Base-by-base conservation (phyloP, 352 stramenopile genomes). In the Globisporangium polare region DNA sequence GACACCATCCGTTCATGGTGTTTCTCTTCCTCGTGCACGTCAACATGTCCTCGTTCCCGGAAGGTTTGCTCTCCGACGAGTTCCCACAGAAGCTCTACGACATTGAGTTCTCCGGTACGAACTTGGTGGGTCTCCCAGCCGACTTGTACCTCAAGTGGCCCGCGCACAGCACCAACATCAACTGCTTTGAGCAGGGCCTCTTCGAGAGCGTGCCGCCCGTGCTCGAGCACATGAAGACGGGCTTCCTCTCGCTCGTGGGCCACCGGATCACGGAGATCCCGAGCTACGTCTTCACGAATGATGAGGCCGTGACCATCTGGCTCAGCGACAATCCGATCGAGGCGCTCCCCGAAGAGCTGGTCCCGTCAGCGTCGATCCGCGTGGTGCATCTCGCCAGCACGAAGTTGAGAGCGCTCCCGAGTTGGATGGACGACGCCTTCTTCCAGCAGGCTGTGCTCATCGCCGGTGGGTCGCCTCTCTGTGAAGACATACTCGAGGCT, bases 101-200 rank as follows among this genome's bases (percentile, higher is more conserved):
- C 41, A 62, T 86, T 31, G 68, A 82, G 46, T 60, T 87, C 29
- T 72, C 62, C 4, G 63, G 71, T 2, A 73, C 75, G 4, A 86
- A 83, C 53, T 55, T 83, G 1, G 60, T 52, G 0, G 20, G 26
- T 6, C 24, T 86, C 10, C 73, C 79, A 0, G 62, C 69, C 17
- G 52, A 80, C 58, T 37, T 86, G 2, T 57, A 73, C 47, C 26
- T 57, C 15, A 71, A 64, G 29, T 87, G 73, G 67, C 61, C 66
- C 3, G 12, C 35, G 2, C 4, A 6, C 1, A 43, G 26, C 3
- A 42, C 35, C 0, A 26, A 54, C 13, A 27, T 69, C 1, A 50
- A 53, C 18, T 45, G 68, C 12, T 15, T 77, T 0, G 72, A 80
- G 17, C 65, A 66, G 42, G 66, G 69, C 20, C 8, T 58, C 9